Evolutionary conservation across 2,329 filamentous ascomycete genomes (phyloP), one percentile per base, ranked within the genome.

Genomic region (Ambrosiella beaveri): DNA sequence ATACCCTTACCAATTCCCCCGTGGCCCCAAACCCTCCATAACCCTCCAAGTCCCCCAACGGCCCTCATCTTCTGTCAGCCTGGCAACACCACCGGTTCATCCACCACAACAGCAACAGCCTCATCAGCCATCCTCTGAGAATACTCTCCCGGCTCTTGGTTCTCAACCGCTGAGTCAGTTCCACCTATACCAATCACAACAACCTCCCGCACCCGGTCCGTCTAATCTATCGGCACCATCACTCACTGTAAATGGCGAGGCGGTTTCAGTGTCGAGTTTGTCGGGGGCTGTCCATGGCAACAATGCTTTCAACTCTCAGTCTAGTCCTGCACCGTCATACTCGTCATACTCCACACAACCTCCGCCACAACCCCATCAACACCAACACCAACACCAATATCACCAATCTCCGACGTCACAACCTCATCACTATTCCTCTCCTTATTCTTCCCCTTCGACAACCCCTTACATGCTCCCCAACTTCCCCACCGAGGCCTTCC

Each of bases 401-500:
- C 44, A 47, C n/a, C 44, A 47, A 15, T 12, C 44, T 47, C 11
- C 44, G n/a, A 13, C 44, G 27, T 27, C 27, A 27, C 27, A 4
- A 4, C 15, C n/a, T n/a, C 15, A 40, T 13, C 9, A 37, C 4
- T 13, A 17, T n/a, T n/a, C 53, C 11, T 13, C 19, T 11, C 8
- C 38, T 3, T n/a, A 37, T 15, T 15, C 27, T n/a, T 36, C 55
- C 15, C 13, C 9, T 19, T 52, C 49, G 7, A 19, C 39, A 27
- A 35, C 35, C n/a, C 11, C 19, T 13, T 37, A 27, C 1, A 40
- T 12, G 5, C 55, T 12, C 7, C 50, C 59, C 7, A 59, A 57
- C 49, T 56, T 61, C 41, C 54, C 59, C 6, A 56, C 59, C 13
- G 44, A 59, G 7, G 50, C 50, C 13, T 59, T 59, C 54, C 58